phyloP scores from a whole-genome alignment of 2,329 filamentous ascomycete genomes.

The Diaporthe ilicicola region DNA sequence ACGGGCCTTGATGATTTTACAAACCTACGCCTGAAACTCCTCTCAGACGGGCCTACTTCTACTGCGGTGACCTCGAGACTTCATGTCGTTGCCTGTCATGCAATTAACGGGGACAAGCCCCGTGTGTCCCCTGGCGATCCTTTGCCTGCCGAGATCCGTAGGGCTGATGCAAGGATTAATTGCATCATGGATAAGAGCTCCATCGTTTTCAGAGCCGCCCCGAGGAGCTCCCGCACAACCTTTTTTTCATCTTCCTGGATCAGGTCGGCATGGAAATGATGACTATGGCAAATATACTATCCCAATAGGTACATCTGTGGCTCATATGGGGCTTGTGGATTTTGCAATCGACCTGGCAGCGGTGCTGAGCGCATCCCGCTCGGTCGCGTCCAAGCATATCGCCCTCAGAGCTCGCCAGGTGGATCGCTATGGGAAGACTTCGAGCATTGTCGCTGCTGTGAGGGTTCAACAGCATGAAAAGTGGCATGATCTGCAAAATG shows the following conservation, averaged over 20 bases:
- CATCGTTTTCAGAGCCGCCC: constrained; percentile 16
- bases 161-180: constrained; percentile 33
- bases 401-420: constrained; percentile 65
- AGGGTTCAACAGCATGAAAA: constrained; percentile 12
- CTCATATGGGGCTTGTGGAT: constrained; percentile 68
- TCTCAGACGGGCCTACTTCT: not conserved
- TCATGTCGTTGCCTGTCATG: not conserved
- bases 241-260: not conserved
- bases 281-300: constrained; percentile 3
- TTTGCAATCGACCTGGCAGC: constrained; percentile 74
- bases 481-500: not conserved
- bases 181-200: constrained; percentile 31
- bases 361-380: constrained; percentile 74
- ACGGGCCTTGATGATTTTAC: not conserved
- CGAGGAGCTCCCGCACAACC: not conserved
- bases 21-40: not conserved
- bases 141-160: constrained; percentile 31
- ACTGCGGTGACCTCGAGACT: too few relatives aligned
- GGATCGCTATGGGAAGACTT: constrained; percentile 57
- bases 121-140: constrained; percentile 17
- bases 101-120: not conserved
- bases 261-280: not conserved
- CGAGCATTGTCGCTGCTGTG: constrained; percentile 50
- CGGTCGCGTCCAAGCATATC: constrained; percentile 70
- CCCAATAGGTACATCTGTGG: not conserved